These are phyloP conservation scores for Pyricularia pennisetigena DNA, from an alignment of 2,329 filamentous ascomycete species.

Conservation along the genomic window DNA sequence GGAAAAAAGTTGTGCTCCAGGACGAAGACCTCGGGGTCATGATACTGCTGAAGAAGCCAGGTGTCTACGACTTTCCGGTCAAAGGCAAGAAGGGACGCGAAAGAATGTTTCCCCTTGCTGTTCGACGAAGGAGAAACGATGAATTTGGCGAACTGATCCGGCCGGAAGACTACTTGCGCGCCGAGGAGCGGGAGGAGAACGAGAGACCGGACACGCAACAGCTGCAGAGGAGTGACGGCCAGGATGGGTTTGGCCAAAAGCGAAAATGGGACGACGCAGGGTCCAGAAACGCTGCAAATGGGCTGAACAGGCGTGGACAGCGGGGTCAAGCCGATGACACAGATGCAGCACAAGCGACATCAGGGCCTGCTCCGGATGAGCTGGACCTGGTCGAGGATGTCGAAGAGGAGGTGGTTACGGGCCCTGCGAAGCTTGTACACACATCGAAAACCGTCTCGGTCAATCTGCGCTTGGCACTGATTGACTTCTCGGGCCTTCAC, in stretches of 20 bases:
- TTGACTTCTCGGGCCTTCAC: constrained; percentile 88
- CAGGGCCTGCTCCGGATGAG: constrained; percentile 29
- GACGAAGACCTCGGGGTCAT: constrained; percentile 91
- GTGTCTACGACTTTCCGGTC: constrained; percentile 89
- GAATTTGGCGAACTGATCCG: constrained; percentile 93
- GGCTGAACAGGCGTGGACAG: constrained; percentile 52
- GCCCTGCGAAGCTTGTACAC: constrained; percentile 68
- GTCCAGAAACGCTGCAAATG: constrained; percentile 18
- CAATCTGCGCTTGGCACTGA: constrained; percentile 69
- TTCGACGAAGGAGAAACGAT: constrained; percentile 69
- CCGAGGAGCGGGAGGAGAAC: constrained; percentile 75
- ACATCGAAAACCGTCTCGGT: constrained; percentile 54
- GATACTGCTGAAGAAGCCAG: constrained; percentile 77
- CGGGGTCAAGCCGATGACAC: constrained; percentile 23
- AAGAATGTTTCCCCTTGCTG: constrained; percentile 80
- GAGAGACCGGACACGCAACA: constrained; percentile 41
- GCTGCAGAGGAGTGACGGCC: constrained; percentile 36
- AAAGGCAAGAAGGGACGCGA: constrained; percentile 86
- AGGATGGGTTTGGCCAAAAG: constrained; percentile 75
- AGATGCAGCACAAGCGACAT: background rate
- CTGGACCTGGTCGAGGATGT: constrained; percentile 49
- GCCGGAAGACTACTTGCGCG: constrained; percentile 85
- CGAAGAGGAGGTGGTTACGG: constrained; percentile 38
- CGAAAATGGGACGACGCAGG: constrained; percentile 79
- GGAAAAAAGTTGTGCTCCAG: constrained; percentile 76